phyloP scores from a whole-genome alignment of 495 filamentous ascomycete genomes.

The Hyaloscypha finlandica region DNA sequence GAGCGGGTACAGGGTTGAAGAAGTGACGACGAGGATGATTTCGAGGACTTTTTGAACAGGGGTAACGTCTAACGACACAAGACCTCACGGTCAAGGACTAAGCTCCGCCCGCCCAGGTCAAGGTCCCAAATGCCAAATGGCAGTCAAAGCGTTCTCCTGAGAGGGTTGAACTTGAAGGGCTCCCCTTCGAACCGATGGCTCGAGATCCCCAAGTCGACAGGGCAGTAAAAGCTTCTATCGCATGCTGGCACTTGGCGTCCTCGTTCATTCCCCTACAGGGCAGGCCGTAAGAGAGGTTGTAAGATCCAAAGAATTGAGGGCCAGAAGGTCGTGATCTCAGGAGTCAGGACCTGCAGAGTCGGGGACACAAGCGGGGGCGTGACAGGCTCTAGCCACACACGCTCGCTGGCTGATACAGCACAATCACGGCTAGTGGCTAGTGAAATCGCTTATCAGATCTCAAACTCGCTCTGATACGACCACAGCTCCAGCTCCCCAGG shows the following conservation, averaged over 20 bases:
- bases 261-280: background rate
- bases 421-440: background rate
- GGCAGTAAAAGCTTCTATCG: background rate
- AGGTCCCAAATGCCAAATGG: background rate
- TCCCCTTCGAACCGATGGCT: background rate
- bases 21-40: background rate
- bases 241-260: background rate
- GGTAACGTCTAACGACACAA: background rate
- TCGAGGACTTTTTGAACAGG: background rate
- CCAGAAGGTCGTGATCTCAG: background rate
- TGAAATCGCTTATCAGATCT: conserved; percentile 1
- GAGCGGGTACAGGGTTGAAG: background rate
- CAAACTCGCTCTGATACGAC: background rate
- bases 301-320: background rate
- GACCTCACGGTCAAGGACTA: background rate
- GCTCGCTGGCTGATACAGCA: background rate
- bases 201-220: background rate
- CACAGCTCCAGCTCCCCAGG: background rate
- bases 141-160: background rate
- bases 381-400: background rate
- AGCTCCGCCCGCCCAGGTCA: background rate
- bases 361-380: background rate
- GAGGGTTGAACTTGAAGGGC: background rate
- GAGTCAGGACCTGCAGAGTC: background rate
- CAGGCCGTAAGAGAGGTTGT: background rate